phyloP scores from a whole-genome alignment of 1,284 basidiomycete genomes.

The Coniferiporia weirii region DNA sequence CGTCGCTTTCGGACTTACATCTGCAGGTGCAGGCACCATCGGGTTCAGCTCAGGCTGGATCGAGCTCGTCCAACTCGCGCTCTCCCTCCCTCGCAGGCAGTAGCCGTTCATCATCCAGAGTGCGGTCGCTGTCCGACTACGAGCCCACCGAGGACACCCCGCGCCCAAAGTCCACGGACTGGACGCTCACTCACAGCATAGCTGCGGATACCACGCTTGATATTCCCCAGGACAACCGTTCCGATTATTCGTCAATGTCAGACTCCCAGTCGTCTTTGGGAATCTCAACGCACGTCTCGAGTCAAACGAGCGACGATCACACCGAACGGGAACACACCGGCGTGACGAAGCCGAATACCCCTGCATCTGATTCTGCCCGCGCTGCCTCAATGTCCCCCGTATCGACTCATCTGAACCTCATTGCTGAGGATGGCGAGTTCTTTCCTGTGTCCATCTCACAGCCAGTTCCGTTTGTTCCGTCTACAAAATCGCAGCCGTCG shows the following conservation, averaged over 20 bases:
- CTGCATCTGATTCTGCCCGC: neutral
- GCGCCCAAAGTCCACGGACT: neutral
- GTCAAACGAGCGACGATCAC: neutral
- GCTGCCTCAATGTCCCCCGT: neutral
- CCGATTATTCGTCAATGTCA: conserved; percentile 4
- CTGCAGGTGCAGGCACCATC: neutral
- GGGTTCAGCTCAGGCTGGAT: neutral
- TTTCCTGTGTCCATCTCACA: conserved; percentile 9
- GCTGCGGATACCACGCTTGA: neutral
- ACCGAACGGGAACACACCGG: neutral
- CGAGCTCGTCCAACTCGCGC: conserved; percentile 2
- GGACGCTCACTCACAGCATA: neutral
- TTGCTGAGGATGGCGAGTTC: neutral
- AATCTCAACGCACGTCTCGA: neutral
- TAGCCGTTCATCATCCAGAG: conserved; percentile 9
- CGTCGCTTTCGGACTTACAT: neutral
- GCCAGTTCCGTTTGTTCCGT: conserved; percentile 3
- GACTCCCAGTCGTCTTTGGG: conserved; percentile 2
- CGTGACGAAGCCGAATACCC: conserved; percentile 6
- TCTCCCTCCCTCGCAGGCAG: conserved; percentile 3
- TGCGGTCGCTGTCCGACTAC: conserved; percentile 5
- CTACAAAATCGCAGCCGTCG: neutral
- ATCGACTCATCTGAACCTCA: neutral
- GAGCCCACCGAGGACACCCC: conserved; percentile 16
- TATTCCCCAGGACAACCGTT: neutral